Evolutionary conservation across 192 early-diverging fungal genomes (phyloP), one percentile per base, ranked within the genome.

Genomic region (Backusella westeae): DNA sequence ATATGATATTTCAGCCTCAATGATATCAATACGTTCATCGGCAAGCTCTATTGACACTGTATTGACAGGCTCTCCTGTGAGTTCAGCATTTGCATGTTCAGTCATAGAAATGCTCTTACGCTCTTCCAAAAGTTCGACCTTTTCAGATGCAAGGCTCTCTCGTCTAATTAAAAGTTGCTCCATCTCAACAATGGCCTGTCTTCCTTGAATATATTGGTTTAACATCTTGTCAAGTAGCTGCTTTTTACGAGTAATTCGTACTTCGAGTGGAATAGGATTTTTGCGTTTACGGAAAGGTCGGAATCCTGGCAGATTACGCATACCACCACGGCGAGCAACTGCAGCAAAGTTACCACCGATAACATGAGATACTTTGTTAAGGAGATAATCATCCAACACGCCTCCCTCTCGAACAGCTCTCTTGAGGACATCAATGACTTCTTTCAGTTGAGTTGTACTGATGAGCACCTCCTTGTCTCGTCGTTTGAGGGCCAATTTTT

Each of bases 1-100:
- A 72, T 87, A 89, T 34, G 84, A 69, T 23, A 91, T 82, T 67
- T 90, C 89, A 19, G 88, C 85, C 49, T 80, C 80, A 23, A 91
- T 89, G 74, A 89, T 78, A 39, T 86, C 84, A 73, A 91, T 77
- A 6, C 84, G 81, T 35, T 90, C 90, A 80, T 91, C 89, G 52
- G 89, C 84, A 70, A 87, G 84, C 69, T 87, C 85, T 19, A 81
- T 72, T 5, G 79, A 72, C 7, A 80, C 74, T 14, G 72, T 78
- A 44, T 78, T 72, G 10, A 76, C 69, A 8, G 75, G 56, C 15
- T 78, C 65, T 23, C 77, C 78, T 34, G 66, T 72, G 8, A 70
- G 41, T 70, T 75, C 80, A 36, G 72, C 67, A 32, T 49, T 75
- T 53, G 84, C 83, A 36, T 81, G 78, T 41, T 90, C 85, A 21